Evolutionary conservation across 805 yeast genomes (phyloP), one percentile per base, ranked within the genome.

Genomic region (Saturnispora silvae): DNA sequence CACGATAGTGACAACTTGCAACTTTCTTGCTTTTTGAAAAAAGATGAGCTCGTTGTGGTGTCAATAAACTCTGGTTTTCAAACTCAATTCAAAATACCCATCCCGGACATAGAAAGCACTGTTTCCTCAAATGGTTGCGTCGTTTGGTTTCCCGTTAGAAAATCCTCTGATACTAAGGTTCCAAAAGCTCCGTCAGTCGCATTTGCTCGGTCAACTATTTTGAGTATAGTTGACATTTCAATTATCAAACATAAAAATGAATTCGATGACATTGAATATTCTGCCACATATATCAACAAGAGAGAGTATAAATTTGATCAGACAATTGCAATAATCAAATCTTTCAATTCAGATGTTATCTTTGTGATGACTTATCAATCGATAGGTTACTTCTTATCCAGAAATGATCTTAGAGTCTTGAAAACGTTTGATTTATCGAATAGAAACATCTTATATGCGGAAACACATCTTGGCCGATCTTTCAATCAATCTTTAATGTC

Each of bases 181-280:
- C 13, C 15, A 10, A 8, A 13, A 14, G 19, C 37, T 0, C 71
- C 84, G 0, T 57, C 66, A 41, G 53, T 83, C 29, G 87, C 81
- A 0, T 81, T 77, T 45, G 64, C 81, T 27, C 81, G 85, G 81
- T 63, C 72, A n/a, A 74, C 76, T 41, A 61, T 65, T 6, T 49
- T 83, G 2, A 45, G 77, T 7, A 79, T 77, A 38, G 54, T 78
- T 3, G 42, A 36, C 18, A 10, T 43, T 11, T 55, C 52, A 15
- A 53, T 62, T 37, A 62, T 61, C 10, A 51, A 56, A 0, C 38
- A 51, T 5, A 43, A 35, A 5, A 53, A 55, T 40, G 44, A 46
- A 3, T 48, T 43, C 18, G 56, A 49, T 2, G 53, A 46, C 9
- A 44, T 49, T 18, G 40, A 52, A 8, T 35, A 46, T 0, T 42